A percentile compares a stretch with the other conserved stretches of the same genome.
Conservation (phyloP, 192 early-diverging fungal genomes). For the Ramicandelaber brevisporus region DNA sequence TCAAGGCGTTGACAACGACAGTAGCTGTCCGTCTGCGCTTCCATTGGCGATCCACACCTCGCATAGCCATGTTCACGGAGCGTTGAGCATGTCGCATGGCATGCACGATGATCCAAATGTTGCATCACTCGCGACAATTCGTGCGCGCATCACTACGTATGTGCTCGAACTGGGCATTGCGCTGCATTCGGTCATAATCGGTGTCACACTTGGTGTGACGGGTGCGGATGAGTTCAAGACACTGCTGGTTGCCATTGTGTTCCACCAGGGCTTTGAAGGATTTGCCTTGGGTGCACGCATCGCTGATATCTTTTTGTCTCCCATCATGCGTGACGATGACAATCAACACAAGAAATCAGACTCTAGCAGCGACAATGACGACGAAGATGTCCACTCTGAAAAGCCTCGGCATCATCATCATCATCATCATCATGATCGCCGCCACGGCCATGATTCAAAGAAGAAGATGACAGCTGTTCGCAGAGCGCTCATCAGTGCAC, state of each 20-base stretch:
- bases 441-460: constrained; percentile 5
- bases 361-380: neutral
- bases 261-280: constrained; percentile 59
- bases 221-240: constrained; percentile 21
- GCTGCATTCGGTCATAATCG: constrained; percentile 51
- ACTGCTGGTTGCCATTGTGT: constrained; percentile 33
- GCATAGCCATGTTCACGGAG: constrained; percentile 17
- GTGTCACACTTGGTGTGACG: constrained; percentile 30
- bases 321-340: too few relatives aligned
- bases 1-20: constrained; percentile 11
- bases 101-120: neutral
- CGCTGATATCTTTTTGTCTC: constrained; percentile 25
- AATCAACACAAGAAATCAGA: neutral
- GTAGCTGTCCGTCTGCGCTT: too few relatives aligned
- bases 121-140: neutral
- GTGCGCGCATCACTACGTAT: constrained; percentile 22
- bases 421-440: neutral
- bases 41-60: constrained; percentile 17
- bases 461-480: too few relatives aligned
- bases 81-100: constrained; percentile 5
- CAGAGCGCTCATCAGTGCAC: constrained; percentile 7
- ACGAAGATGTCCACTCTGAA: neutral
- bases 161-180: constrained; percentile 53
- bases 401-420: neutral
- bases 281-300: constrained; percentile 48